A percentile compares a stretch with the other conserved stretches of the same genome.
phyloP scores from a whole-genome alignment of 192 early-diverging fungal species.

The Umbelopsis sp. region DNA sequence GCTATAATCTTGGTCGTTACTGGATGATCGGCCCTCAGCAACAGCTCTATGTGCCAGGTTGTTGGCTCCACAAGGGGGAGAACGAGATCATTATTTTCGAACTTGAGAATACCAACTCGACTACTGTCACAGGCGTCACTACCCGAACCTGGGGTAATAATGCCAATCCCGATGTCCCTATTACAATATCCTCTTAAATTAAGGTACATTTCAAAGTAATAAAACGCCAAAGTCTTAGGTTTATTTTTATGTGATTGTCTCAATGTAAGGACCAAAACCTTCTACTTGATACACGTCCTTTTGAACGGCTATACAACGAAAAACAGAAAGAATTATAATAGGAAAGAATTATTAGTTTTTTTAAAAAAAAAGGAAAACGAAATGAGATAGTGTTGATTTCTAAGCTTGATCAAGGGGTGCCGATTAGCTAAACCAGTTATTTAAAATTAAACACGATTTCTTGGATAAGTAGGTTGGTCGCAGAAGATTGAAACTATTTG shows the following conservation, averaged over 20 bases:
- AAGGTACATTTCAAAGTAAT: too few relatives aligned
- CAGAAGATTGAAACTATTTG: background rate
- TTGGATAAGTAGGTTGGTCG: too few relatives aligned
- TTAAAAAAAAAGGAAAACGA: background rate
- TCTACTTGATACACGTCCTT: conserved; percentile 8
- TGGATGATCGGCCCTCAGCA: conserved; percentile 19
- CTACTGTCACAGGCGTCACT: background rate
- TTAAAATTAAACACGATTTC: too few relatives aligned
- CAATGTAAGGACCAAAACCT: background rate
- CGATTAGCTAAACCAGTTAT: too few relatives aligned
- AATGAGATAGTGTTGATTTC: conserved; percentile 5
- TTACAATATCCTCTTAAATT: background rate
- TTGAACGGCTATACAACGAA: background rate
- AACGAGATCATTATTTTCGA: conserved; percentile 16
- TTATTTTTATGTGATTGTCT: background rate
- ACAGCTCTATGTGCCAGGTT: conserved; percentile 10
- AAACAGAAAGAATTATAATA: background rate
- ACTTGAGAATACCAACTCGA: background rate
- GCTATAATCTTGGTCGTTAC: conserved; percentile 17
- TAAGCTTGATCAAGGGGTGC: background rate
- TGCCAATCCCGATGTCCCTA: conserved; percentile 6
- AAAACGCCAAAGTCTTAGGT: too few relatives aligned
- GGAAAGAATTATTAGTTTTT: background rate
- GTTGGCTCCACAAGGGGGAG: background rate
- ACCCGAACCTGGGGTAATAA: background rate